A percentile compares a stretch with the other conserved stretches of the same genome.
These are phyloP conservation scores for Phytophthora megakarya DNA, from an alignment of 352 stramenopile species.

Conservation along the genomic window DNA sequence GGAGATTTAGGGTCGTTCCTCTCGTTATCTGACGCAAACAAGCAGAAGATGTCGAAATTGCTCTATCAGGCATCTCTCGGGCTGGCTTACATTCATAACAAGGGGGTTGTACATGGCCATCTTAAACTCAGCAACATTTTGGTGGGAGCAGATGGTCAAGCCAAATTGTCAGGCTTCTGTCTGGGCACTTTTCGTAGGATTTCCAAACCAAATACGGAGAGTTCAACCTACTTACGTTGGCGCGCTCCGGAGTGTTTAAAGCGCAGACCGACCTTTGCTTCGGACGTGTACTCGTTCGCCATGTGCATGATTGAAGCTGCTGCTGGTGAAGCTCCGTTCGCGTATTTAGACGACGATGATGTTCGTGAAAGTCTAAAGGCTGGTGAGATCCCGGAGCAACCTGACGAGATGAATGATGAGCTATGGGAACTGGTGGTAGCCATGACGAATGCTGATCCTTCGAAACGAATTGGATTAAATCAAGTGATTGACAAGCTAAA, in stretches of 20 bases:
- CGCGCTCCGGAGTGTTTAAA: constrained; percentile 8
- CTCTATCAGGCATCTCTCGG: constrained; percentile 43
- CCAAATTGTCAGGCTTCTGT: constrained; percentile 7
- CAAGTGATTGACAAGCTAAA: constrained; percentile 1
- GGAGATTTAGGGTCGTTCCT: constrained; percentile 31
- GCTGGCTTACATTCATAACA: constrained; percentile 38
- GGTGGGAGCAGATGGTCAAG: constrained; percentile 12
- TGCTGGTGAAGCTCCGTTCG: constrained; percentile 5
- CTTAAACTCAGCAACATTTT: constrained; percentile 35
- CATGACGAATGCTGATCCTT: constrained; percentile 1
- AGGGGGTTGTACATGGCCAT: constrained; percentile 18
- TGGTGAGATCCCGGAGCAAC: constrained; percentile 2
- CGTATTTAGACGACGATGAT: neutral
- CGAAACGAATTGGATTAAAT: neutral
- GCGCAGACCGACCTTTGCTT: neutral
- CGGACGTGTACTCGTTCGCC: constrained; percentile 9
- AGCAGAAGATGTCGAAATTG: constrained; percentile 16
- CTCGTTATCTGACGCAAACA: neutral
- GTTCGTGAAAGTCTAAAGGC: constrained; percentile 1
- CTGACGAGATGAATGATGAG: neutral
- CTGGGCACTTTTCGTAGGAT: neutral
- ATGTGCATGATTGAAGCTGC: constrained; percentile 15
- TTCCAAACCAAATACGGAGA: neutral
- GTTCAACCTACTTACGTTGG: neutral
- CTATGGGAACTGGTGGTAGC: neutral